Base-by-base conservation (phyloP, 73 alveolate genomes). In the Paramecium sexaurelia region DNA sequence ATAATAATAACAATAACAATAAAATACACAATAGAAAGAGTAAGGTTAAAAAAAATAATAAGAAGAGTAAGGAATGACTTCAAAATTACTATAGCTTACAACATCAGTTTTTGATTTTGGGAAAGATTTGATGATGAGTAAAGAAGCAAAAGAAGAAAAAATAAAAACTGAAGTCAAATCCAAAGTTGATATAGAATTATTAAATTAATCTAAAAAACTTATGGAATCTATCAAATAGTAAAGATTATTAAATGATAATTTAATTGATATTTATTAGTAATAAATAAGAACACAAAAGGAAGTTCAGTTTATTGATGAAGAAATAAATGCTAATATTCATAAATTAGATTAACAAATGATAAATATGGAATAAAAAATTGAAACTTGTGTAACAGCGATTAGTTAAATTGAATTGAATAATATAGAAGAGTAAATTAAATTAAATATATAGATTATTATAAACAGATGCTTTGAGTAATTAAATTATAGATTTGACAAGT, bases 21-120 rank as follows among this genome's bases (percentile, higher is more conserved):
- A 57, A 24, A 22, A 57, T 1, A 57, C 0, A 26, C 26, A 61
- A 61, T 19, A 26, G 11, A 0, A 61, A 29, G 83, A 26, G 4
- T 10, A 61, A 1, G 9, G 3, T 10, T 57, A 24, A 57, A 57
- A 32, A 20, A 57, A 57, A 57, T 57, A 57, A 57, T 13, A 57
- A 57, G 41, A 57, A 27, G 47, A 57, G 22, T 32, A 24, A 22
- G 24, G 27, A 20, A 57, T 57, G 43, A 20, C 41, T 32, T 22
- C 19, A 1, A 57, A 57, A 1, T 19, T 57, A 57, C 1, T 20
- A 17, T 10, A 9, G 0, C 19, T 57, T 1, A 9, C 24, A 2
- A 8, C 39, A 22, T 57, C 82, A 57, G 82, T 57, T 27, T 57
- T 57, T 32, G 82, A 57, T 6, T 57, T 57, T 57, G 82, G 83